These are phyloP conservation scores for Medicago lupulina DNA, from an alignment of 306 rosid genomes.

Conservation along the genomic window DNA sequence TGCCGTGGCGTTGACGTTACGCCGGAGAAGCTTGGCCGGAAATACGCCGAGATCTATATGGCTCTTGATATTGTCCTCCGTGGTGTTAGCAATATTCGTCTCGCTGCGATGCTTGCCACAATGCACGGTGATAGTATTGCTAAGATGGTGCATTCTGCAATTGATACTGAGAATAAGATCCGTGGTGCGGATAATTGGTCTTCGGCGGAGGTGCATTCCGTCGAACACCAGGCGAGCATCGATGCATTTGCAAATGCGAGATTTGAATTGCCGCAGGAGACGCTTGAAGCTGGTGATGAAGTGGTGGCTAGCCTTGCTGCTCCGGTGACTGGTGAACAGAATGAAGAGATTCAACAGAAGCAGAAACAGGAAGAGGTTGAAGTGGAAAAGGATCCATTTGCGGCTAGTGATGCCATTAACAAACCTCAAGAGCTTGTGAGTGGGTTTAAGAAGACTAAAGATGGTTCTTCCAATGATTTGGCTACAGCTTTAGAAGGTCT, in stretches of 20 bases:
- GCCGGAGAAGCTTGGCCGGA: constrained; percentile 84
- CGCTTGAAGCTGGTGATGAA: constrained; percentile 82
- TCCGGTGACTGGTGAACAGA: constrained; percentile 57
- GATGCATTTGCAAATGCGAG: constrained; percentile 60
- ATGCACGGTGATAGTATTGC: constrained; percentile 94
- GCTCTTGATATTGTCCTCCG: constrained; percentile 90
- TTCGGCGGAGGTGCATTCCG: constrained; percentile 59
- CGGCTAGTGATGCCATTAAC: constrained; percentile 88
- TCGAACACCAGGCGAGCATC: constrained; percentile 68
- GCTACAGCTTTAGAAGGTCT: constrained; percentile 79
- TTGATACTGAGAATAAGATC: constrained; percentile 83
- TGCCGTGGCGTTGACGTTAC: constrained; percentile 96
- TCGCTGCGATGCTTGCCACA: constrained; percentile 92
- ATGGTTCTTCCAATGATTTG: constrained; percentile 81
- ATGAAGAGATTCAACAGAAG: constrained; percentile 56
- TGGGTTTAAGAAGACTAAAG: constrained; percentile 86
- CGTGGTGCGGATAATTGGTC: constrained; percentile 86
- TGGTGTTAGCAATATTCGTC: constrained; percentile 84
- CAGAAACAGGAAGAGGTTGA: constrained; percentile 59
- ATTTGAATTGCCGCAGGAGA: constrained; percentile 82
- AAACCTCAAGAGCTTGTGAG: constrained; percentile 76
- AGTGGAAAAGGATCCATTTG: constrained; percentile 83
- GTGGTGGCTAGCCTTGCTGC: constrained; percentile 66
- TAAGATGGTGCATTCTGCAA: constrained; percentile 91
- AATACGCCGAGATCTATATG: constrained; percentile 96